Evolutionary conservation across 108 stramenopile species (phyloP).

Genomic region (Schizochytrium sp.): DNA sequence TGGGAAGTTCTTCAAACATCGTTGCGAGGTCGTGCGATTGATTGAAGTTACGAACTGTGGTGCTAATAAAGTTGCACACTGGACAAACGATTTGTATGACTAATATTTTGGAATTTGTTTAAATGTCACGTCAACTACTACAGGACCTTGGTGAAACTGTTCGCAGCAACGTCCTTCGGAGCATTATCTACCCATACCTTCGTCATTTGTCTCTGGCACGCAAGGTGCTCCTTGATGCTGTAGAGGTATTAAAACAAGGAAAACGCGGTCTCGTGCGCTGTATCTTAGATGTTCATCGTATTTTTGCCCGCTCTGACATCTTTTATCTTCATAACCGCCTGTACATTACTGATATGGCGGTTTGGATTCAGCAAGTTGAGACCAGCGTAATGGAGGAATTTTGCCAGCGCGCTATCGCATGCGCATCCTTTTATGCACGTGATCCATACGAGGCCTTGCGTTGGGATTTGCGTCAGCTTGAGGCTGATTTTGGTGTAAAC

Average conservation of each 20-base stretch:
- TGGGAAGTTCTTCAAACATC: not conserved
- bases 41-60: no score
- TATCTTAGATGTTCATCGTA: conserved; percentile 46
- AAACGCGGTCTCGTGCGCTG: conserved; percentile 28
- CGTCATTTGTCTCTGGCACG: not conserved
- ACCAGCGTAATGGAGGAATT: not conserved
- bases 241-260: not conserved
- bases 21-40: not conserved
- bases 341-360: conserved; percentile 46
- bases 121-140: not conserved
- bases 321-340: conserved; percentile 60
- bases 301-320: conserved; percentile 46
- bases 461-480: conserved; percentile 4
- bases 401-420: not conserved
- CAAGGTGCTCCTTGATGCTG: not conserved
- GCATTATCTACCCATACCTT: conserved; percentile 51
- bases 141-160: not conserved
- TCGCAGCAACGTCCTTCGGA: not conserved
- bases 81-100: no score
- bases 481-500: not conserved
- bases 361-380: conserved; percentile 47
- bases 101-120: no score
- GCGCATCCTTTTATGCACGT: not conserved
- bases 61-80: no score
- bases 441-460: not conserved